phyloP scores from a whole-genome alignment of 2,329 filamentous ascomycete species.

The Zasmidium cellare region DNA sequence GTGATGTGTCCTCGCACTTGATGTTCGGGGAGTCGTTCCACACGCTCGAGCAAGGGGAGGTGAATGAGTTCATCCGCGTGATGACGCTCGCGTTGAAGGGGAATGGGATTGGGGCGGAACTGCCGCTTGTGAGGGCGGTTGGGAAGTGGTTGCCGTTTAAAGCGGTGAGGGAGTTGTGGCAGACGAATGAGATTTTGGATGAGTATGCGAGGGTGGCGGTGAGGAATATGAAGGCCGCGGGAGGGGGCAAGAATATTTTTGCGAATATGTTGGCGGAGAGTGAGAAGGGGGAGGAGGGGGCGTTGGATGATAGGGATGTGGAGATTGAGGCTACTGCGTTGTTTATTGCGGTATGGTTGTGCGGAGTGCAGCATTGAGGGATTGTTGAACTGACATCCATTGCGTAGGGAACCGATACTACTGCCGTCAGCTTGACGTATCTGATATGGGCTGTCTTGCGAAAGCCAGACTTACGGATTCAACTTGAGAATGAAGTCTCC shows the following conservation, averaged over 20 bases:
- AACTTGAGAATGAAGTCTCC: slow-evolving; percentile 29
- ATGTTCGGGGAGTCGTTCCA: slow-evolving; percentile 43
- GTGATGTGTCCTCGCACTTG: slow-evolving; percentile 40
- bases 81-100: slow-evolving; percentile 32
- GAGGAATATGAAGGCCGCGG: slow-evolving; percentile 22
- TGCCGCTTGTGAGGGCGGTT: slow-evolving; percentile 31
- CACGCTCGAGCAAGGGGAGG: slow-evolving; percentile 39
- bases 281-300: slow-evolving; percentile 25
- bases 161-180: slow-evolving; percentile 27
- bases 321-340: slow-evolving; percentile 29
- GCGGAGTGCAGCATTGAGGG: not conserved
- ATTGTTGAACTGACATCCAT: not conserved
- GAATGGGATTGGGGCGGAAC: slow-evolving; percentile 34
- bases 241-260: slow-evolving; percentile 27
- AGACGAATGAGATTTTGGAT: slow-evolving; percentile 15
- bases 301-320: slow-evolving; percentile 29
- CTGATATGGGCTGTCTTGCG: slow-evolving; percentile 31
- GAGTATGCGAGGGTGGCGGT: slow-evolving; percentile 28
- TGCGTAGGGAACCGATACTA: slow-evolving; percentile 32
- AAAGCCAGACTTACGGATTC: slow-evolving; percentile 20
- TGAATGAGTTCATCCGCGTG: slow-evolving; percentile 32
- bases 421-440: slow-evolving; percentile 32
- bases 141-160: slow-evolving; percentile 25
- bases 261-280: slow-evolving; percentile 28
- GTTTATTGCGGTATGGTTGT: slow-evolving; percentile 25